phyloP scores from a whole-genome alignment of 441 rosid species.

The Populus tomentosa region DNA sequence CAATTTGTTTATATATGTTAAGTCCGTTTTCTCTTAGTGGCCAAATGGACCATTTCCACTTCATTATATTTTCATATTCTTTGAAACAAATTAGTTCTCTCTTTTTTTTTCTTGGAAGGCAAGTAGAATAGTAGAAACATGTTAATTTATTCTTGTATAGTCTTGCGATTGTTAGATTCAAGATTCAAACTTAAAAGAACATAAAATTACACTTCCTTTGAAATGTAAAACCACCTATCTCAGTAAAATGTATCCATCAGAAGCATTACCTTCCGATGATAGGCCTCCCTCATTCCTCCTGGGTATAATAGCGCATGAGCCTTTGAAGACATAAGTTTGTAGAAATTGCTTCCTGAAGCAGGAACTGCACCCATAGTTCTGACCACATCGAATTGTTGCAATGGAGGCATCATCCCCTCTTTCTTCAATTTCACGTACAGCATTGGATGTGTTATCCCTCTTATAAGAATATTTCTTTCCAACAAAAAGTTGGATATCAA shows the following conservation, averaged over 20 bases:
- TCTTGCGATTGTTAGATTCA: neutral
- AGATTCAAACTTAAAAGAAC: neutral
- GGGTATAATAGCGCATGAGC: conserved; percentile 78
- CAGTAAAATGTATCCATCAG: neutral
- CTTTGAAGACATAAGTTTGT: conserved; percentile 67
- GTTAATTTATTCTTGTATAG: neutral
- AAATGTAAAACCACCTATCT: neutral
- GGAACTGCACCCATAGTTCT: conserved; percentile 85
- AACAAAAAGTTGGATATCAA: conserved; percentile 39
- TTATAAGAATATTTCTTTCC: conserved; percentile 64
- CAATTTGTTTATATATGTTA: neutral
- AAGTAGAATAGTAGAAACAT: neutral
- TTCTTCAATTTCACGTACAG: conserved; percentile 40
- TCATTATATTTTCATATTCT: neutral
- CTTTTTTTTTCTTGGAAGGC: neutral
- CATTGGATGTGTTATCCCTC: conserved; percentile 79
- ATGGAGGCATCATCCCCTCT: conserved; percentile 44
- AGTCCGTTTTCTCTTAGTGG: neutral
- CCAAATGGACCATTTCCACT: neutral
- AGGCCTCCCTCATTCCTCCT: conserved; percentile 90
- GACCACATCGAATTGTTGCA: conserved; percentile 38
- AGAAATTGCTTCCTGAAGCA: conserved; percentile 59
- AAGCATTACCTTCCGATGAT: conserved; percentile 65
- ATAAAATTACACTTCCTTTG: neutral
- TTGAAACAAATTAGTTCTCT: neutral